Conservation (phyloP, 495 filamentous ascomycete species). For the Darksidea phi region DNA sequence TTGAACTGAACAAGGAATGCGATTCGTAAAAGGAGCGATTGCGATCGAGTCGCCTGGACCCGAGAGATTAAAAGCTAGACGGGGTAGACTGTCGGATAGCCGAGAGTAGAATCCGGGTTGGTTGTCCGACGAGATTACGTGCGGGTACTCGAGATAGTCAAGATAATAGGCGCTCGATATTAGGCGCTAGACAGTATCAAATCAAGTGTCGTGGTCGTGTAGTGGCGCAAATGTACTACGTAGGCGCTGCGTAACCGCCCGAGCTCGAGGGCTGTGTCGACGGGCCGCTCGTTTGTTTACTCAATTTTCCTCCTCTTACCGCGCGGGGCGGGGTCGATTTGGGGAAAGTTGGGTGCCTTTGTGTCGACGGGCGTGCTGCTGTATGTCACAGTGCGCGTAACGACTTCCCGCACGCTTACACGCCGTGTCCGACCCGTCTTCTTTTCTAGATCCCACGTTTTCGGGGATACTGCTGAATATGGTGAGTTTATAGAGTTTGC, state of each 20-base stretch:
- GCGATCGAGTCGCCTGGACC: slow-evolving; percentile 30
- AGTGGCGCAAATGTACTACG: slow-evolving; percentile 8
- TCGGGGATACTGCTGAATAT: slow-evolving; percentile 50
- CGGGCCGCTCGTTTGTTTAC: slow-evolving; percentile 31
- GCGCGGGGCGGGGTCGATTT: slow-evolving; percentile 62
- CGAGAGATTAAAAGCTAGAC: slow-evolving; percentile 12
- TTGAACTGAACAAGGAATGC: not conserved
- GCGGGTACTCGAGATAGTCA: not conserved
- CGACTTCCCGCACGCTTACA: slow-evolving; percentile 61
- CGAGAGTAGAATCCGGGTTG: too few relatives aligned
- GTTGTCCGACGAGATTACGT: slow-evolving; percentile 10
- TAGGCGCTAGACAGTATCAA: slow-evolving; percentile 1
- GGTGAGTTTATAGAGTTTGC: slow-evolving; percentile 47
- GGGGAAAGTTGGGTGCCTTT: slow-evolving; percentile 58
- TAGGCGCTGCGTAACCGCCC: slow-evolving; percentile 24
- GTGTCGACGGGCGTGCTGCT: slow-evolving; percentile 39
- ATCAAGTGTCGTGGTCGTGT: slow-evolving; percentile 13
- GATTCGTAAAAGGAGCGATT: not conserved
- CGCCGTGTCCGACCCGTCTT: slow-evolving; percentile 51
- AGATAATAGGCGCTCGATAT: slow-evolving; percentile 9
- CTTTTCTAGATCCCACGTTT: slow-evolving; percentile 60
- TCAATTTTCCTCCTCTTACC: slow-evolving; percentile 73
- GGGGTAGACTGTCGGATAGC: not conserved
- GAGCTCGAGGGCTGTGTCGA: slow-evolving; percentile 13
- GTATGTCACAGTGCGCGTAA: slow-evolving; percentile 75